phyloP scores from a whole-genome alignment of 441 rosid species.

The Pelargonium fulgidum region DNA sequence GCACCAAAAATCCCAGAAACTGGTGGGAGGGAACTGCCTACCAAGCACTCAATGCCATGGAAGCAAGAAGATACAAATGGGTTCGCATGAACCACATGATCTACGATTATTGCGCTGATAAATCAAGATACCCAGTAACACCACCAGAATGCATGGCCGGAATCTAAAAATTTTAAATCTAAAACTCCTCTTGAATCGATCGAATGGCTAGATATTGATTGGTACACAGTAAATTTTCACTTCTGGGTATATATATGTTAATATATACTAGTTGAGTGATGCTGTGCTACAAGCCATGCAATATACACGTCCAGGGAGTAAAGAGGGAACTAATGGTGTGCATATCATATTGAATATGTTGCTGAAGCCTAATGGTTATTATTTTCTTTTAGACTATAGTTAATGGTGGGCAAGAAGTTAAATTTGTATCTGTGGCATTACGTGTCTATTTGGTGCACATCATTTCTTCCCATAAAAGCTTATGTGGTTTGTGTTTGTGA shows the following conservation, averaged over 20 bases:
- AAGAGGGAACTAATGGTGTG: neutral
- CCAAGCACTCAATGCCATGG: conserved; percentile 13
- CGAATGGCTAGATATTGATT: neutral
- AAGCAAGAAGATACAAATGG: conserved; percentile 21
- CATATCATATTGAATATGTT: neutral
- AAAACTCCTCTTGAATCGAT: neutral
- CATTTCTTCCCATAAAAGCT: conserved; percentile 17
- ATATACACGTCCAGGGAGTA: neutral
- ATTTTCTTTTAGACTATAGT: neutral
- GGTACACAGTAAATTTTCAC: neutral
- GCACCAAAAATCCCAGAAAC: conserved; percentile 8
- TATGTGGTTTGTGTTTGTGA: conserved; percentile 10
- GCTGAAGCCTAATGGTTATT: neutral
- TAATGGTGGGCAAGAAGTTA: conserved; percentile 1
- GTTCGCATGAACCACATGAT: conserved; percentile 26
- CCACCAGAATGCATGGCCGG: conserved; percentile 18
- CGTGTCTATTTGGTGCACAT: conserved; percentile 16
- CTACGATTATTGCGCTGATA: conserved; percentile 26
- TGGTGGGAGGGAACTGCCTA: neutral
- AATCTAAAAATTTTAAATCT: neutral
- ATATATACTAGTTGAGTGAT: neutral
- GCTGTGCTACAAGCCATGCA: no score
- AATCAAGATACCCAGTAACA: conserved; percentile 23
- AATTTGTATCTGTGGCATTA: conserved; percentile 1
- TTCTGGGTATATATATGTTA: neutral